Base-by-base conservation (phyloP, 2,329 filamentous ascomycete genomes). In the Rutstroemia sp. region DNA sequence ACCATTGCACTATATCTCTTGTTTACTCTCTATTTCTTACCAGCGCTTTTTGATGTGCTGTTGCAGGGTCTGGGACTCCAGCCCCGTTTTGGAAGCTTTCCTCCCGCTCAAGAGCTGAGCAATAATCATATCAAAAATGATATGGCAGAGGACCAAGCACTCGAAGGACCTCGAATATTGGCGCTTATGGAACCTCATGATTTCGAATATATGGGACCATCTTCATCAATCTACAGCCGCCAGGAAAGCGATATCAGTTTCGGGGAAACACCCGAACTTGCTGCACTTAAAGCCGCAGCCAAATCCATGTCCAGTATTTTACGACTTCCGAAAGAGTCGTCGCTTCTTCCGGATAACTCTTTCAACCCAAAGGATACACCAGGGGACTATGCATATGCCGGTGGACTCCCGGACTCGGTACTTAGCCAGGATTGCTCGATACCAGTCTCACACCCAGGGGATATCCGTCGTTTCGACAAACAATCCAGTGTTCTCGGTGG, bases 1-100 rank as follows among this genome's bases (percentile, higher is more conserved):
- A 34, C 48, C 4, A 6, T 62, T 21, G 55, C 48, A 30, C 12
- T 61, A 17, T 58, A 56, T 34, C 40, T 61, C 7, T 19, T 62
- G 8, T 36, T 58, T n/a, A 58, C 57, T 36, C 48, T 60, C 3
- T 59, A 53, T 42, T 59, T 48, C n/a, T 40, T 57, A 6, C 59
- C 59, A 16, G 57, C 44, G 17, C 12, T 54, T 23, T 12, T 42
- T 8, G 27, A 8, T 9, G 7, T 40, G 10, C 27, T 30, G 27
- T 10, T 3, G 3, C 8, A 30, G 8, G 10, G 8, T 30, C 9
- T 30, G 27, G 27, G 10, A 40, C 3, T 14, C 39, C 16, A 40
- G 8, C 14, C 1, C 8, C 39, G 14, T 8, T 19, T 40, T 14
- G 14, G 0, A 16, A 14, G 4, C 4, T 40, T 14, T 17, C 39